A percentile compares a stretch with the other conserved stretches of the same genome.
These are phyloP conservation scores for Brassica napus DNA, from an alignment of 345 rosid genomes.

Conservation along the genomic window Da-Ae NC_063451.1:3406501-3407000, in stretches of 20 bases:
- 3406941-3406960: neutral
- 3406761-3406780: conserved; percentile 78
- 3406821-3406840: conserved; percentile 52
- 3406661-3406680: conserved; percentile 72
- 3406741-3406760: conserved; percentile 46
- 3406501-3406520: conserved; percentile 80
- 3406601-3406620: conserved; percentile 54
- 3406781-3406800: conserved; percentile 45
- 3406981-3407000: neutral
- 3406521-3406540: conserved; percentile 68
- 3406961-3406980: neutral
- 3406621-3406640: conserved; percentile 51
- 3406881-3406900: conserved; percentile 34
- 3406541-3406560: conserved; percentile 72
- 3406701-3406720: conserved; percentile 44
- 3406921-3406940: conserved; percentile 5
- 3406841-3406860: conserved; percentile 64
- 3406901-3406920: neutral
- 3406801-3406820: conserved; percentile 41
- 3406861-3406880: conserved; percentile 50
- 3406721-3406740: conserved; percentile 57
- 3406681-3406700: conserved; percentile 20
- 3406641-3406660: conserved; percentile 57
- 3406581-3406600: conserved; percentile 60
- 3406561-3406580: conserved; percentile 74